Evolutionary conservation across 108 stramenopile genomes (phyloP).

Genomic region (Aurantiochytrium sp.): DNA sequence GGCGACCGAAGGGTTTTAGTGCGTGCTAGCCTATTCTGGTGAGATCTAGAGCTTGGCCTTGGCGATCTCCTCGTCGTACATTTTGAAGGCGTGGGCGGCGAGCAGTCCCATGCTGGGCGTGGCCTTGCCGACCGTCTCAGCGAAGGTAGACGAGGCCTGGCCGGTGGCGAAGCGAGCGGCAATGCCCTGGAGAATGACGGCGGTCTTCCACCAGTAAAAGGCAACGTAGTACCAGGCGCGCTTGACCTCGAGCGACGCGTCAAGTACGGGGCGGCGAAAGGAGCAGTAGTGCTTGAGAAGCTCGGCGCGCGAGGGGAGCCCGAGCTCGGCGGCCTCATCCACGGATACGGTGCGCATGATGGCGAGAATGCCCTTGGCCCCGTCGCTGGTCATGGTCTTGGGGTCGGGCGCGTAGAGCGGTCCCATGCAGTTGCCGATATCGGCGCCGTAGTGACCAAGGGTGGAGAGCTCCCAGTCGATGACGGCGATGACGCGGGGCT

Average conservation of each 20-base stretch:
- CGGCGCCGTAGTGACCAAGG: constrained; percentile 81
- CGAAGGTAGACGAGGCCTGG: not conserved
- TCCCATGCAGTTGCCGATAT: constrained; percentile 73
- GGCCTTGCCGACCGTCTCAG: not conserved
- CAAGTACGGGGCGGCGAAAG: not conserved
- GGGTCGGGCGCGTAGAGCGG: constrained; percentile 28
- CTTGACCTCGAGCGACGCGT: not conserved
- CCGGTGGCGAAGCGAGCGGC: constrained; percentile 62
- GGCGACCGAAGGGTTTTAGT: not conserved
- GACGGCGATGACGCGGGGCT: constrained; percentile 79
- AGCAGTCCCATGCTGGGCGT: not conserved
- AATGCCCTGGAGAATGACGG: constrained; percentile 91
- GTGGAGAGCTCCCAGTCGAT: constrained; percentile 95
- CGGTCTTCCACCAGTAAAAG: constrained; percentile 85
- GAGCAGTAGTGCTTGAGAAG: constrained; percentile 22
- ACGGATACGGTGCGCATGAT: not conserved
- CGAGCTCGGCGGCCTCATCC: constrained; percentile 11
- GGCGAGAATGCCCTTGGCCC: not conserved
- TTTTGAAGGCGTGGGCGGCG: not conserved
- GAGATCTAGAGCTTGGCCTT: not conserved
- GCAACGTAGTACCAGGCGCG: constrained; percentile 62
- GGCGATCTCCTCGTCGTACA: not conserved
- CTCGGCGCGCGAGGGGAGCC: not conserved
- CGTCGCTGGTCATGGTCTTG: not conserved
- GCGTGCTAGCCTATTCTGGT: not conserved